Conservation (phyloP, 441 rosid genomes). For the Croton laevigatus region DNA sequence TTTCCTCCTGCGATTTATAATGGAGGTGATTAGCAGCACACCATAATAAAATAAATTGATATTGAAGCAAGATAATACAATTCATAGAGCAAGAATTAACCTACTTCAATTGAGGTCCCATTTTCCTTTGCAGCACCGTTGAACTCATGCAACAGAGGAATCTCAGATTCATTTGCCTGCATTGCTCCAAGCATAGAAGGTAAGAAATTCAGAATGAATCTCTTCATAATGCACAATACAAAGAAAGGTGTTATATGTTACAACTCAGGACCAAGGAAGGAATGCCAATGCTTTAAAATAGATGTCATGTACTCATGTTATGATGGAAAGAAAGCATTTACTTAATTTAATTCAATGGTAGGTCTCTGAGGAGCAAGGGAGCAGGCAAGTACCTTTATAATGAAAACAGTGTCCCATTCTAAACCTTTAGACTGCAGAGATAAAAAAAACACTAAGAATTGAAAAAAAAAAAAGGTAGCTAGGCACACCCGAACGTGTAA, state of each 20-base stretch:
- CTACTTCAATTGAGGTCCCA: conserved; percentile 73
- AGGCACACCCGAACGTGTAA: no score
- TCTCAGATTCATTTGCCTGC: conserved; percentile 97
- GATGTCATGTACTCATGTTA: neutral
- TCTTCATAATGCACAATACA: neutral
- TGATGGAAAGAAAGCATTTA: neutral
- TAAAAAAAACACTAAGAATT: neutral
- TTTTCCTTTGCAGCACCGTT: conserved; percentile 47
- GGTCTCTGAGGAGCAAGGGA: conserved; percentile 8
- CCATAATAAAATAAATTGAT: conserved; percentile 7
- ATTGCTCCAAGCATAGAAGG: conserved; percentile 10
- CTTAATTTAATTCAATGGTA: neutral
- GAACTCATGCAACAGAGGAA: conserved; percentile 76
- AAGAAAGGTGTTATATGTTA: neutral
- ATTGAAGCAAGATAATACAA: conserved; percentile 8
- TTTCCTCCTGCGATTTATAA: conserved; percentile 65
- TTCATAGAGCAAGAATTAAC: conserved; percentile 22
- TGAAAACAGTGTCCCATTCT: conserved; percentile 95
- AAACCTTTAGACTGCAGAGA: conserved; percentile 91
- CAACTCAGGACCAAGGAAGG: neutral
- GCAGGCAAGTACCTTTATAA: conserved; percentile 66
- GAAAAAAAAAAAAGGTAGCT: no score
- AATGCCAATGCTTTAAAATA: neutral
- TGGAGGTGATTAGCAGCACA: conserved; percentile 20
- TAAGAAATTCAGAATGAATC: neutral